Evolutionary conservation across 495 filamentous ascomycete species (phyloP), one percentile per base, ranked within the genome.

Genomic region (Neurospora discreta): DNA sequence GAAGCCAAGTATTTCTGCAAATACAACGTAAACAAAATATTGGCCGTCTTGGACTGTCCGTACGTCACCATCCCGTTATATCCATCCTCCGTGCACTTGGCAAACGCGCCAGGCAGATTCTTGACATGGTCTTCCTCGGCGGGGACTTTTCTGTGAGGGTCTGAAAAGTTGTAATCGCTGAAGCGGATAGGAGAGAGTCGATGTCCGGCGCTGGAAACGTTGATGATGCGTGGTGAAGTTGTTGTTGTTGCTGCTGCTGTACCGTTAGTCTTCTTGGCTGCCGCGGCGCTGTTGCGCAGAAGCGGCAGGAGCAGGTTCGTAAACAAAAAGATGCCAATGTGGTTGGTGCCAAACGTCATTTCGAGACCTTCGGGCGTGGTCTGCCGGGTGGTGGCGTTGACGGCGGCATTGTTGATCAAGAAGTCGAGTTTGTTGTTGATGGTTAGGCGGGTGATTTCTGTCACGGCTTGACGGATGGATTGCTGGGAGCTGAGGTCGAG

Each of bases 31-130:
- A 89, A 88, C 46, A 90, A 72, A n/a, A 90, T 81, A 71, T 89
- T 90, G 36, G 87, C 89, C 40, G 87, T 85, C 78, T 90, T 90
- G 69, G 85, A 87, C 70, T 87, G 83, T 15, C 81, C 85, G 58
- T 90, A 89, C 10, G 86, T 85, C 46, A 85, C 73, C 70, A 82
- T 86, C 30, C 82, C 80, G 68, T 86, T 83, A 76, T 89, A 91
- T 3, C 87, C 87, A 23, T 85, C 81, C 65, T 84, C 73, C 9
- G 78, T 77, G 39, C 73, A 74, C 65, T 73, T 81, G 1, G 69
- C 75, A 58, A 85, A 82, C 0, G 79, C 75, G 13, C 76, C 74
- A 11, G 75, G 74, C 38, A 83, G 38, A 11, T 72, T 77, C 5
- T 69, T 74, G 44, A 76, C 69, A 2, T 81, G 79, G 43, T 82